These are phyloP conservation scores for Pseudognaphalium luteoalbum DNA, from an alignment of 129 eudicot species.

Conservation along the genomic window DNA sequence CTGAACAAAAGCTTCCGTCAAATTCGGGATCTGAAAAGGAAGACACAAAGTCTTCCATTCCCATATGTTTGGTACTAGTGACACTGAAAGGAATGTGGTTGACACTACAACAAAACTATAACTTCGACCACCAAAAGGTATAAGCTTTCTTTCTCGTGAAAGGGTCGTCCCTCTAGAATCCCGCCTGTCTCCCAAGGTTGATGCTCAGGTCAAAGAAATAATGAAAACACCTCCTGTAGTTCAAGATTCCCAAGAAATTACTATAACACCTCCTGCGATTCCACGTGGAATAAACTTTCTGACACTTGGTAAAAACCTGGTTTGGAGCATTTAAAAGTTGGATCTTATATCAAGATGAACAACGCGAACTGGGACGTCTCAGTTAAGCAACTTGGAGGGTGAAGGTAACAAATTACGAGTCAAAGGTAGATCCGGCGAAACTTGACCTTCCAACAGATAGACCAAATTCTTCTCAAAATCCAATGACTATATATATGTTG, in stretches of 20 bases:
- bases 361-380: no score
- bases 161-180: slow-evolving; percentile 28
- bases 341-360: no score
- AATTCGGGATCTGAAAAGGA: slow-evolving; percentile 36
- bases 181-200: slow-evolving; percentile 28
- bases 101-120: slow-evolving; percentile 28
- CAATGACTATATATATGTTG: background rate
- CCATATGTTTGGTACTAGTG: slow-evolving; percentile 20
- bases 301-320: no score
- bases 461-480: background rate
- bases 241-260: slow-evolving; percentile 26
- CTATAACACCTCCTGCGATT: slow-evolving; percentile 13
- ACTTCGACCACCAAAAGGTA: slow-evolving; percentile 52
- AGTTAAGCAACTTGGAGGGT: no score
- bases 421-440: background rate
- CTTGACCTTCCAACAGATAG: background rate
- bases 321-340: no score
- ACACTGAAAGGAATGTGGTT: slow-evolving; percentile 17
- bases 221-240: slow-evolving; percentile 14
- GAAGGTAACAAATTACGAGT: no score
- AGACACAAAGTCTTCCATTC: slow-evolving; percentile 29
- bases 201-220: slow-evolving; percentile 24
- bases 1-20: slow-evolving; percentile 30
- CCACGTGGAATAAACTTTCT: no score
- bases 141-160: slow-evolving; percentile 45